Conservation (phyloP, 768 basidiomycete species). For the Cystobasidium tubakii region DNA sequence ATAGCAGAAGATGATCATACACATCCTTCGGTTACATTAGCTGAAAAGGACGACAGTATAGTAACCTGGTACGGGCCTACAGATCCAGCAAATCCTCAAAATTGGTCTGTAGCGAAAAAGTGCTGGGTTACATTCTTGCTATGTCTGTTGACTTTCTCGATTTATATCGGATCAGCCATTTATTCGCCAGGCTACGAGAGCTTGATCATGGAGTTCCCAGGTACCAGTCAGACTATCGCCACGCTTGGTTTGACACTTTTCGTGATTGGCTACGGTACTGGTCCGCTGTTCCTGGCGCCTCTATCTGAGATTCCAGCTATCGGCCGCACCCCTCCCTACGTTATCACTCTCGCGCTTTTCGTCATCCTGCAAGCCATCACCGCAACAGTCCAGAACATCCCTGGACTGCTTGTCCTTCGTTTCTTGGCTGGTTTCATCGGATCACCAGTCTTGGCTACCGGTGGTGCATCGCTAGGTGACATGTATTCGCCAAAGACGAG, state of each 20-base stretch:
- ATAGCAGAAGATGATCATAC: background rate
- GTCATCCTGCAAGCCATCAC: constrained; percentile 49
- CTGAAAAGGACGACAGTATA: constrained; percentile 35
- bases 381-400: constrained; percentile 47
- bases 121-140: constrained; percentile 28
- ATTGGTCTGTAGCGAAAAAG: constrained; percentile 36
- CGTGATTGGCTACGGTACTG: constrained; percentile 48
- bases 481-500: constrained; percentile 37
- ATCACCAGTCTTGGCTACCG: constrained; percentile 49
- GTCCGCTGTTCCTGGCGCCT: constrained; percentile 43
- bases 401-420: constrained; percentile 47
- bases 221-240: constrained; percentile 33
- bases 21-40: background rate
- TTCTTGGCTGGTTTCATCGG: constrained; percentile 51
- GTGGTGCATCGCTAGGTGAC: constrained; percentile 46
- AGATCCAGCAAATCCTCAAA: constrained; percentile 38
- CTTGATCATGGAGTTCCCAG: constrained; percentile 31
- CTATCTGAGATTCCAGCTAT: constrained; percentile 49
- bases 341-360: constrained; percentile 49
- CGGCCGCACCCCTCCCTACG: constrained; percentile 50
- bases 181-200: constrained; percentile 39
- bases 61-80: constrained; percentile 39
- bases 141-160: constrained; percentile 38
- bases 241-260: constrained; percentile 50
- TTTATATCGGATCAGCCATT: constrained; percentile 43